Conservation (phyloP, 2,329 filamentous ascomycete genomes). For the Aureobasidium sp. region DNA sequence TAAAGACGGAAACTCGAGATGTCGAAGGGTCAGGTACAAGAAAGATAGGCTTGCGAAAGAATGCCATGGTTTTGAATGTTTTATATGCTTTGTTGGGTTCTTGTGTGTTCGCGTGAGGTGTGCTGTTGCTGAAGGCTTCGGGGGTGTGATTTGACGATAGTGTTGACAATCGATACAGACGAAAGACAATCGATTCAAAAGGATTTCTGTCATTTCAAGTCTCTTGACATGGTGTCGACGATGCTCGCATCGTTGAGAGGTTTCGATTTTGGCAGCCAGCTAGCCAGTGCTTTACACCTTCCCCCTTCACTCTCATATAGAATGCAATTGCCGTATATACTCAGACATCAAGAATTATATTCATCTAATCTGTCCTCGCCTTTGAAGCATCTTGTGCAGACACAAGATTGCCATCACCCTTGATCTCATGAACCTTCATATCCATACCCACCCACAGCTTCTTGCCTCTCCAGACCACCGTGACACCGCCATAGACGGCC, state of each 20-base stretch:
- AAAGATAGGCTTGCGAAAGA: neutral
- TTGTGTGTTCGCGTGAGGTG: no score
- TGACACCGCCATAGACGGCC: conserved; percentile 83
- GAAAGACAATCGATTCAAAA: no score
- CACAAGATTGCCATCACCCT: neutral
- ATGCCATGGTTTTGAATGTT: neutral
- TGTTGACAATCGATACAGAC: no score
- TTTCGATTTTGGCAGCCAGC: no score
- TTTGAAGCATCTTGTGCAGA: neutral
- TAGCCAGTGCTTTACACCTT: neutral
- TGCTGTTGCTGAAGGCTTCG: no score
- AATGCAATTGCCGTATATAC: no score
- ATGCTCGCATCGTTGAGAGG: no score
- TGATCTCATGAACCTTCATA: conserved; percentile 62
- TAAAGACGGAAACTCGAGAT: neutral
- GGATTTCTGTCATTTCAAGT: no score
- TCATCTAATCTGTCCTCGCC: neutral
- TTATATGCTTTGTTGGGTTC: neutral
- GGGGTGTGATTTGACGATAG: no score
- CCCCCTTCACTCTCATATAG: neutral
- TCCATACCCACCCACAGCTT: conserved; percentile 76
- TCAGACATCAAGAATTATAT: neutral
- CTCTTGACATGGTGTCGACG: no score
- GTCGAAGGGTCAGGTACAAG: neutral
- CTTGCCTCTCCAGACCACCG: conserved; percentile 79